These are phyloP conservation scores for Leccinum subrobustum DNA, from an alignment of 1,284 basidiomycete genomes.

Conservation along the genomic window DNA sequence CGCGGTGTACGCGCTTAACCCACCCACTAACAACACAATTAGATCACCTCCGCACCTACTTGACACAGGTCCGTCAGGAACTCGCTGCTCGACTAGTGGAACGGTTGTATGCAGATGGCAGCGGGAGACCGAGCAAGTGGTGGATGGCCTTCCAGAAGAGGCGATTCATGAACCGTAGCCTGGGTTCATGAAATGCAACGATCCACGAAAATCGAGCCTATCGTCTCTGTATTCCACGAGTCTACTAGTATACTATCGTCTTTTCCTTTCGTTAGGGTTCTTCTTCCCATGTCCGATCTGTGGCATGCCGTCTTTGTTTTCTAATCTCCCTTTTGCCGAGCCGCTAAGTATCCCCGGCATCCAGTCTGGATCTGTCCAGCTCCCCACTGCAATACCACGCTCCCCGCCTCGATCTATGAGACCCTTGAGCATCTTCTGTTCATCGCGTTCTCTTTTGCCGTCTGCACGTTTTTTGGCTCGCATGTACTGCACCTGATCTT, in stretches of 20 bases:
- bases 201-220: not conserved
- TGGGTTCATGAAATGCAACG: slow-evolving; percentile 49
- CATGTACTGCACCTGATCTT: slow-evolving; percentile 87
- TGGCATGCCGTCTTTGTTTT: slow-evolving; percentile 68
- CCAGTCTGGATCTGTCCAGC: slow-evolving; percentile 97
- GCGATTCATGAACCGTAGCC: slow-evolving; percentile 89
- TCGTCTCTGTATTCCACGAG: slow-evolving; percentile 12
- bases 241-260: slow-evolving; percentile 39
- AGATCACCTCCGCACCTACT: slow-evolving; percentile 90
- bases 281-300: slow-evolving; percentile 80
- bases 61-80: slow-evolving; percentile 92
- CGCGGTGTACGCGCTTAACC: not conserved
- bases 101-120: slow-evolving; percentile 83
- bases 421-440: slow-evolving; percentile 68
- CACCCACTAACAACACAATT: slow-evolving; percentile 4
- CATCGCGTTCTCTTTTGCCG: slow-evolving; percentile 73
- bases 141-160: slow-evolving; percentile 99
- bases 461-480: slow-evolving; percentile 78
- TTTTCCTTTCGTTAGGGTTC: slow-evolving; percentile 82
- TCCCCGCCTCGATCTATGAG: slow-evolving; percentile 53
- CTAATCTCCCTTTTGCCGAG: slow-evolving; percentile 73
- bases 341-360: slow-evolving; percentile 82
- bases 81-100: slow-evolving; percentile 85
- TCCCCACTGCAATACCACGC: slow-evolving; percentile 56
- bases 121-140: slow-evolving; percentile 96